Conservation (phyloP, 345 rosid species). For the Aegle marmelos region DNA sequence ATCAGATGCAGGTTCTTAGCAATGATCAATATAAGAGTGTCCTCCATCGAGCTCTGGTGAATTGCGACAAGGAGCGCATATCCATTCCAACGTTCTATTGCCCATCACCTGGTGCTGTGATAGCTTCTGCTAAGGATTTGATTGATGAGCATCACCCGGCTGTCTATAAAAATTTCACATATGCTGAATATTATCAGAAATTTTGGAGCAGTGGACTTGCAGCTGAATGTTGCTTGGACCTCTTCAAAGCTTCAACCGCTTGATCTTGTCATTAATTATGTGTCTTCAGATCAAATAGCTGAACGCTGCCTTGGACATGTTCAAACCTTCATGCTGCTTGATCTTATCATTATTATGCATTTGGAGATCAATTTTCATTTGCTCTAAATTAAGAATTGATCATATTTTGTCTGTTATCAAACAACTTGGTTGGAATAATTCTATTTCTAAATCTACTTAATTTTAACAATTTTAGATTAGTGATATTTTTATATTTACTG, state of each 20-base stretch:
- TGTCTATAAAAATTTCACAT: conserved; percentile 12
- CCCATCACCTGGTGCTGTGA: conserved; percentile 41
- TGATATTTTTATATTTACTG: background rate
- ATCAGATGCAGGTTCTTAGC: conserved; percentile 59
- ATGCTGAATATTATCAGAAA: conserved; percentile 5
- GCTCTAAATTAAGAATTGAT: background rate
- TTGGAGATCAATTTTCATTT: background rate
- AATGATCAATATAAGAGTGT: conserved; percentile 48
- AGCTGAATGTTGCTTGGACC: conserved; percentile 51
- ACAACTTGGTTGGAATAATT: background rate
- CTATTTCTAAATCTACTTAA: too few species aligned
- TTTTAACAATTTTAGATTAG: background rate
- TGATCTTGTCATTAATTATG: background rate
- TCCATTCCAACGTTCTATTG: conserved; percentile 49
- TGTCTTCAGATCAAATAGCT: background rate
- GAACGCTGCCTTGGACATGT: too few species aligned
- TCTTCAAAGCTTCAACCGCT: conserved; percentile 36
- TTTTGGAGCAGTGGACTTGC: conserved; percentile 61
- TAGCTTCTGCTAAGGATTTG: conserved; percentile 26
- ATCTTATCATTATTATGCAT: too few species aligned
- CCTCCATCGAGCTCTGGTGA: conserved; percentile 50
- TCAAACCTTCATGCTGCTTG: too few species aligned
- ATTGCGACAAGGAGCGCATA: conserved; percentile 28
- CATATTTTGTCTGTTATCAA: background rate
- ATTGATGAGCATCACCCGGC: conserved; percentile 23